Evolutionary conservation across 768 basidiomycete species (phyloP).

Genomic region (Boletellus ananas): DNA sequence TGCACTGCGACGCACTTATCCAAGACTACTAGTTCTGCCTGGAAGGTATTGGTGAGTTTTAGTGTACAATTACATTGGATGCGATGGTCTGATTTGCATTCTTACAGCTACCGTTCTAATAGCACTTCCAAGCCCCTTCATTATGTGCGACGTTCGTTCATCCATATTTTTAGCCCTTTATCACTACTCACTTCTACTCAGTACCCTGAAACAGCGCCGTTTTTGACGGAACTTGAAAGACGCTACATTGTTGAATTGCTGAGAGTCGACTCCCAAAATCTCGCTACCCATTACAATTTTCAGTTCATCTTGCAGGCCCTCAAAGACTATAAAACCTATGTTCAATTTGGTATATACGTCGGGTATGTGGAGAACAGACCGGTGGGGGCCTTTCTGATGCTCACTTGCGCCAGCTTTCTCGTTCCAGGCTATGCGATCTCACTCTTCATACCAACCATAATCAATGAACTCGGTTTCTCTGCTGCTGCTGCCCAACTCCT

Average conservation of each 20-base stretch:
- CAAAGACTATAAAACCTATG: conserved; percentile 38
- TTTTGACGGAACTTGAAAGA: conserved; percentile 44
- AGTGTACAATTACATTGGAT: background rate
- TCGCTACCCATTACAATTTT: conserved; percentile 40
- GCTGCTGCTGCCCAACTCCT: conserved; percentile 46
- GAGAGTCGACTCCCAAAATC: conserved; percentile 39
- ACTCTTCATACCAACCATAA: conserved; percentile 47
- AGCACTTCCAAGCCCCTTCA: conserved; percentile 36
- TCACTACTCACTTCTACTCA: conserved; percentile 9
- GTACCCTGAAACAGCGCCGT: conserved; percentile 53
- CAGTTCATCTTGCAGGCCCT: conserved; percentile 48
- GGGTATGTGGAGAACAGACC: conserved; percentile 24
- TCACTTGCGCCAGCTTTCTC: conserved; percentile 30
- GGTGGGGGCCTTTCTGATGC: background rate
- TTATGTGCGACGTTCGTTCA: conserved; percentile 46
- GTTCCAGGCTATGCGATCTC: conserved; percentile 45
- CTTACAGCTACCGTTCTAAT: conserved; percentile 12
- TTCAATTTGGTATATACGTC: conserved; percentile 34
- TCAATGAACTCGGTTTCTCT: conserved; percentile 44
- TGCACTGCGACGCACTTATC: background rate
- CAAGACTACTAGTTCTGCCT: conserved; percentile 23
- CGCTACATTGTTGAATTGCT: conserved; percentile 37
- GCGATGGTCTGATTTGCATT: background rate
- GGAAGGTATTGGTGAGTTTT: conserved; percentile 19
- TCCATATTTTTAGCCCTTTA: background rate